phyloP scores from a whole-genome alignment of 495 filamentous ascomycete genomes.

The Penicillium tannophilum region DNA sequence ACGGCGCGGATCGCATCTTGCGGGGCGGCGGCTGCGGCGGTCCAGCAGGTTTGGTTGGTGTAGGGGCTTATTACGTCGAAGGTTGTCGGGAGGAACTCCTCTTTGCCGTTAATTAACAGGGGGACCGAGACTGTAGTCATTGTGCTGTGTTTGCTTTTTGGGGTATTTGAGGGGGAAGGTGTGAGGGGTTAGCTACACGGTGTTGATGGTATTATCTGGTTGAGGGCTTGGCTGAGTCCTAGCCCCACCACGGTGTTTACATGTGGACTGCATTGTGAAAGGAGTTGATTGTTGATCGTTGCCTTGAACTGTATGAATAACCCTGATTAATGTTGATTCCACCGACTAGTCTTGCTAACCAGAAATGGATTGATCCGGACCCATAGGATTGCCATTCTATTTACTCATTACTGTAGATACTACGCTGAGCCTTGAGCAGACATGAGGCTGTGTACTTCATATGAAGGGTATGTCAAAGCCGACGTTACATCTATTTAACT shows the following conservation, averaged over 20 bases:
- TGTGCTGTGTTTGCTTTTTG: background rate
- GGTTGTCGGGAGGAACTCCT: conserved; percentile 53
- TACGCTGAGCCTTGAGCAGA: no score
- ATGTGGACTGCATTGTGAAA: background rate
- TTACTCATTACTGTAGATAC: no score
- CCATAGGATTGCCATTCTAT: background rate
- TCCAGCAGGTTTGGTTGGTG: conserved; percentile 65
- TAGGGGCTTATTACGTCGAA: conserved; percentile 70
- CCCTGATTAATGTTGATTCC: background rate
- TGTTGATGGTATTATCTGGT: background rate
- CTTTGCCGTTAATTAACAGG: conserved; percentile 71
- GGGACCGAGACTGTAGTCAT: conserved; percentile 51
- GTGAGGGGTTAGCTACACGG: background rate
- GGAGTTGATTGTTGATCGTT: background rate
- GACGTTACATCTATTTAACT: background rate
- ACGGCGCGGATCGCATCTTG: conserved; percentile 64
- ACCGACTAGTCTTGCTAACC: background rate
- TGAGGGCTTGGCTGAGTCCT: background rate
- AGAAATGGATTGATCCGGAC: background rate
- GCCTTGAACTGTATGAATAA: background rate
- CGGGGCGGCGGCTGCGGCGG: conserved; percentile 60
- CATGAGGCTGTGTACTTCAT: background rate
- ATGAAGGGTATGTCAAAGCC: background rate
- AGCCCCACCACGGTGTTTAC: background rate
- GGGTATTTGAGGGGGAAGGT: background rate